Percentiles rank a stretch among this genome's conserved stretches.
Evolutionary conservation across 225 moss, liverwort and hornwort species (phyloP).

Genomic region (Asterella californica): DNA sequence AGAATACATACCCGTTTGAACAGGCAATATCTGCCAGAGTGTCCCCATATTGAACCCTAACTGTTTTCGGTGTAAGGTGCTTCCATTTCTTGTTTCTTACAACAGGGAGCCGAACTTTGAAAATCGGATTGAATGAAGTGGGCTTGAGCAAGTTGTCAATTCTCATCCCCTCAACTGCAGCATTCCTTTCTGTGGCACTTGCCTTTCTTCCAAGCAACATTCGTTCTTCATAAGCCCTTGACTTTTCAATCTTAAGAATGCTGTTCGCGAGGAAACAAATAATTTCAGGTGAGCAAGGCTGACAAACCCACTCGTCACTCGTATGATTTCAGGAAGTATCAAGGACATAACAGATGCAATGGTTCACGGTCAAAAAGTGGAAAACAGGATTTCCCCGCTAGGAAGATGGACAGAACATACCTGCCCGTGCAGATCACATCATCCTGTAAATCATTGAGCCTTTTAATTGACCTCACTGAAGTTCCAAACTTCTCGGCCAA

Average conservation of each 20-base stretch:
- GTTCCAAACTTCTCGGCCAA: slow-evolving; percentile 80
- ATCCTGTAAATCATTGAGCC: slow-evolving; percentile 64
- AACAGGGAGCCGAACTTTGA: slow-evolving; percentile 52
- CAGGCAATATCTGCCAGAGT: slow-evolving; percentile 75
- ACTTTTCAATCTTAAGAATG: slow-evolving; percentile 70
- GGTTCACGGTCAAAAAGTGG: too few relatives aligned
- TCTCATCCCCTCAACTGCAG: slow-evolving; percentile 47
- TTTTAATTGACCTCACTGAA: slow-evolving; percentile 60
- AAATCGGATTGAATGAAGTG: slow-evolving; percentile 44
- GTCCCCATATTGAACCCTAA: slow-evolving; percentile 72
- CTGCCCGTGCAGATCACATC: slow-evolving; percentile 76
- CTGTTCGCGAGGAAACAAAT: slow-evolving; percentile 34
- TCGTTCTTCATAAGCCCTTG: slow-evolving; percentile 52
- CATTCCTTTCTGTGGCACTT: slow-evolving; percentile 57
- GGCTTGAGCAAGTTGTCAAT: slow-evolving; percentile 47
- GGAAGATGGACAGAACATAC: slow-evolving; percentile 36
- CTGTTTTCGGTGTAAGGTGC: slow-evolving; percentile 52
- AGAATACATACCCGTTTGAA: slow-evolving; percentile 56
- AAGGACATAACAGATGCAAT: not conserved
- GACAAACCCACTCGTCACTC: not conserved
- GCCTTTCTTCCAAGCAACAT: slow-evolving; percentile 75
- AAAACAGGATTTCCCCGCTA: too few relatives aligned
- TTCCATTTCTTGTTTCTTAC: slow-evolving; percentile 43
- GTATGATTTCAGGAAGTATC: not conserved
- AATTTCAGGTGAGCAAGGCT: not conserved